Evolutionary conservation across 306 rosid genomes (phyloP).

Genomic region (Lagenaria siceraria): DNA sequence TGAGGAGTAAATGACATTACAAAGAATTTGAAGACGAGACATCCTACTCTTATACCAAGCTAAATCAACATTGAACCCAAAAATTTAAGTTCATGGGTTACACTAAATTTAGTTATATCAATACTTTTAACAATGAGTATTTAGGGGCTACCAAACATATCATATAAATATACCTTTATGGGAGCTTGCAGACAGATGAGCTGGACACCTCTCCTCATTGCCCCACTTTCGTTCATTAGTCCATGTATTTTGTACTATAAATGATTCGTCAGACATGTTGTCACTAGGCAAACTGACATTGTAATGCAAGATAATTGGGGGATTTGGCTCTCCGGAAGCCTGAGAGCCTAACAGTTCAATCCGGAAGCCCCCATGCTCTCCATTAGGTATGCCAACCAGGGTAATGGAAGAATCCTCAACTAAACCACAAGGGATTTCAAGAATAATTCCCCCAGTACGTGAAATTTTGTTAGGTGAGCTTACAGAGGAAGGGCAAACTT

Average conservation of each 20-base stretch:
- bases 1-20: too few relatives aligned
- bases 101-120: too few relatives aligned
- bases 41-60: too few relatives aligned
- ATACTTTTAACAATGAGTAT: not conserved
- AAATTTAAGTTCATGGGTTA: too few relatives aligned
- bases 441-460: constrained; percentile 27
- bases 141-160: not conserved
- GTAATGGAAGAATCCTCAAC: constrained; percentile 76
- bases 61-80: too few relatives aligned
- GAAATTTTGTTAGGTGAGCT: constrained; percentile 20
- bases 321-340: constrained; percentile 35
- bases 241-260: constrained; percentile 79
- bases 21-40: too few relatives aligned
- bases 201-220: constrained; percentile 65
- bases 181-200: constrained; percentile 37
- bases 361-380: constrained; percentile 45
- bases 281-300: constrained; percentile 66
- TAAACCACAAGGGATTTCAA: constrained; percentile 79
- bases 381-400: constrained; percentile 70
- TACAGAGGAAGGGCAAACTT: constrained; percentile 54
- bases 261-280: constrained; percentile 68
- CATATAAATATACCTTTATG: constrained; percentile 34
- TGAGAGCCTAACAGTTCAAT: constrained; percentile 57
- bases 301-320: constrained; percentile 61
- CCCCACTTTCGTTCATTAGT: constrained; percentile 75